These are phyloP conservation scores for Physcia stellaris DNA, from an alignment of 495 filamentous ascomycete species.

Conservation along the genomic window DNA sequence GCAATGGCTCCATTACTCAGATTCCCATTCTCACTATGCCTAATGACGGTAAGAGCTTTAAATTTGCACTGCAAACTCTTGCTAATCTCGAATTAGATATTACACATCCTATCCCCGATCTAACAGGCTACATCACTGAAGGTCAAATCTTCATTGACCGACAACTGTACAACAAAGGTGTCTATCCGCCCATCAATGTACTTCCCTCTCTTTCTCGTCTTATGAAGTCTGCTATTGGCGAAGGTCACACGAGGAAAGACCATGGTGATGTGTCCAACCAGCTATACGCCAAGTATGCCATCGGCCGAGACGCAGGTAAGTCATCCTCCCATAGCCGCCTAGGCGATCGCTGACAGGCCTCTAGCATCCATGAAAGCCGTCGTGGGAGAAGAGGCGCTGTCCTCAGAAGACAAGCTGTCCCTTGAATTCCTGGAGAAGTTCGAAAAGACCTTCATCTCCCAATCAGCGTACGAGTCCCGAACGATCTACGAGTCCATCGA, in stretches of 20 bases:
- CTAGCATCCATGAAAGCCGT: slow-evolving; percentile 96
- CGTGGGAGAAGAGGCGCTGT: slow-evolving; percentile 93
- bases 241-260: slow-evolving; percentile 87
- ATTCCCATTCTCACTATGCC: slow-evolving; percentile 99
- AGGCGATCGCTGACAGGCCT: neutral
- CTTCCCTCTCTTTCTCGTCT: slow-evolving; percentile 95
- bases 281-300: slow-evolving; percentile 98
- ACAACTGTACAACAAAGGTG: slow-evolving; percentile 85
- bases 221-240: slow-evolving; percentile 99
- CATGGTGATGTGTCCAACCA: slow-evolving; percentile 98
- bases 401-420: slow-evolving; percentile 89
- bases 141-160: slow-evolving; percentile 98
- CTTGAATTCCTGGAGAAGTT: slow-evolving; percentile 98
- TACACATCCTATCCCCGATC: slow-evolving; percentile 96
- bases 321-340: slow-evolving; percentile 1
- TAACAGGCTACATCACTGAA: slow-evolving; percentile 98
- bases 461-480: slow-evolving; percentile 82
- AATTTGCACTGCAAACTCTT: neutral
- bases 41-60: slow-evolving; percentile 61
- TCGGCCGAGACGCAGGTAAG: slow-evolving; percentile 78
- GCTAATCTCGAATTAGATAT: slow-evolving; percentile 50
- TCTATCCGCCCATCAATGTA: slow-evolving; percentile 99
- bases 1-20: slow-evolving; percentile 97
- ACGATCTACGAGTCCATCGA: slow-evolving; percentile 87
- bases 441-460: slow-evolving; percentile 81